Conservation (phyloP, 768 basidiomycete genomes). For the Boletus pseudopeckii region DNA sequence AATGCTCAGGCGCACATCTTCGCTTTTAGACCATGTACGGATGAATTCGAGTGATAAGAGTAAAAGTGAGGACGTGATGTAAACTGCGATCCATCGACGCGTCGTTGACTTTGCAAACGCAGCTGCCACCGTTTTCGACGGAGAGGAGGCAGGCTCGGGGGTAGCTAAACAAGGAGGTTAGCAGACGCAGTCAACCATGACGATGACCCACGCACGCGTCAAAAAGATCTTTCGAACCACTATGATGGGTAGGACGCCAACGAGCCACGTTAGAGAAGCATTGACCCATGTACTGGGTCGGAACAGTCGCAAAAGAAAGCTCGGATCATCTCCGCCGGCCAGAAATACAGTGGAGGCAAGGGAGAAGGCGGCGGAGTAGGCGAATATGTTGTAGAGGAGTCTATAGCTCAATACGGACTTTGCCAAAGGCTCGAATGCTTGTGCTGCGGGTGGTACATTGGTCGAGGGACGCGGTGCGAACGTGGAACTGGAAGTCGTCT, state of each 20-base stretch:
- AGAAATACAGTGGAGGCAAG: slow-evolving; percentile 42
- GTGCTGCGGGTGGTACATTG: slow-evolving; percentile 52
- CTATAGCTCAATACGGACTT: slow-evolving; percentile 61
- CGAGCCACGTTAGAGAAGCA: slow-evolving; percentile 45
- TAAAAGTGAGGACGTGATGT: slow-evolving; percentile 44
- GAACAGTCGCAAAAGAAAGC: slow-evolving; percentile 36
- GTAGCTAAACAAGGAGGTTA: slow-evolving; percentile 33
- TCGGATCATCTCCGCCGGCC: slow-evolving; percentile 12
- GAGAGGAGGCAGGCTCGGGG: slow-evolving; percentile 50
- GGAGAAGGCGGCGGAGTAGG: slow-evolving; percentile 45
- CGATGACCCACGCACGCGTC: slow-evolving; percentile 45
- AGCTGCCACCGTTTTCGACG: slow-evolving; percentile 43
- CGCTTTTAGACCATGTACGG: slow-evolving; percentile 23
- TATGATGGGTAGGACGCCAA: slow-evolving; percentile 53
- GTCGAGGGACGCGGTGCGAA: slow-evolving; percentile 46
- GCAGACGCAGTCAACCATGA: not conserved
- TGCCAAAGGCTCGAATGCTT: slow-evolving; percentile 63
- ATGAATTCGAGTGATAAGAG: slow-evolving; percentile 45
- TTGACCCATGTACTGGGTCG: slow-evolving; percentile 42
- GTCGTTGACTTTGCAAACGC: slow-evolving; percentile 49
- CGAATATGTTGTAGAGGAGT: slow-evolving; percentile 52
- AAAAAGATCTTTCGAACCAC: slow-evolving; percentile 58
- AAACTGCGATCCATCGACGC: slow-evolving; percentile 42
- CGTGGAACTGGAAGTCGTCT: slow-evolving; percentile 17
- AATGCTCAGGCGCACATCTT: slow-evolving; percentile 44